phyloP scores from a whole-genome alignment of 2,329 filamentous ascomycete species.

The Ascochyta clinopodiicola region DNA sequence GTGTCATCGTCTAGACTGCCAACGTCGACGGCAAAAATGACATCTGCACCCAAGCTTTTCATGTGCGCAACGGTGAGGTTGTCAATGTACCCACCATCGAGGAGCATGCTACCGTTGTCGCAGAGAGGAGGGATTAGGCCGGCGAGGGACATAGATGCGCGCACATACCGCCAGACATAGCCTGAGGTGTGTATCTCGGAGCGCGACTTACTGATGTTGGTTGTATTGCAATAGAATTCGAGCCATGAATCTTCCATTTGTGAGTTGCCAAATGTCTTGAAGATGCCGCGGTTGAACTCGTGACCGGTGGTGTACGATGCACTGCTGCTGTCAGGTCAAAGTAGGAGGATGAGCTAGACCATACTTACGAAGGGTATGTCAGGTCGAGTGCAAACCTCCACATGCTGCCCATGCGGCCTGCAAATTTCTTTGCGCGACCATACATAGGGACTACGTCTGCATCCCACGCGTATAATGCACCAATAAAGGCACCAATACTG shows the following conservation, averaged over 20 bases:
- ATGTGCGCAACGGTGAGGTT: constrained; percentile 97
- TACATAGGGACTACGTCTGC: constrained; percentile 98
- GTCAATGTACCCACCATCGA: constrained; percentile 96
- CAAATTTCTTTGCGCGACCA: constrained; percentile 94
- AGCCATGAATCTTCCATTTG: constrained; percentile 99
- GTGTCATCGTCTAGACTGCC: constrained; percentile 90
- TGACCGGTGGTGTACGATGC: constrained; percentile 97
- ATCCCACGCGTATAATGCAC: constrained; percentile 92
- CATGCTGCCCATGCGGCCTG: constrained; percentile 97
- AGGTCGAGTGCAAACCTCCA: constrained; percentile 98
- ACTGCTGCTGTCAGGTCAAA: constrained; percentile 30
- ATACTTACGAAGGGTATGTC: constrained; percentile 80
- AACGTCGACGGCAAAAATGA: constrained; percentile 95
- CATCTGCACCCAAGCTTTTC: constrained; percentile 90
- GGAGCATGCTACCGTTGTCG: constrained; percentile 94
- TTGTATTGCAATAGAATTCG: constrained; percentile 98
- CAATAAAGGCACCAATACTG: constrained; percentile 94
- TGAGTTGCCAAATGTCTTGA: constrained; percentile 95
- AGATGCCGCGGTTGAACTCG: constrained; percentile 98
- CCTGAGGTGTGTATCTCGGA: constrained; percentile 93
- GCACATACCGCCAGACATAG: constrained; percentile 96
- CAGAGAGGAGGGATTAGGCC: constrained; percentile 92
- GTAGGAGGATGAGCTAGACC: background rate
- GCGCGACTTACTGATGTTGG: constrained; percentile 94
- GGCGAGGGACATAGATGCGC: constrained; percentile 95